phyloP scores from a whole-genome alignment of 108 stramenopile species.

The Cyclotella choctawhatcheeana region DNA sequence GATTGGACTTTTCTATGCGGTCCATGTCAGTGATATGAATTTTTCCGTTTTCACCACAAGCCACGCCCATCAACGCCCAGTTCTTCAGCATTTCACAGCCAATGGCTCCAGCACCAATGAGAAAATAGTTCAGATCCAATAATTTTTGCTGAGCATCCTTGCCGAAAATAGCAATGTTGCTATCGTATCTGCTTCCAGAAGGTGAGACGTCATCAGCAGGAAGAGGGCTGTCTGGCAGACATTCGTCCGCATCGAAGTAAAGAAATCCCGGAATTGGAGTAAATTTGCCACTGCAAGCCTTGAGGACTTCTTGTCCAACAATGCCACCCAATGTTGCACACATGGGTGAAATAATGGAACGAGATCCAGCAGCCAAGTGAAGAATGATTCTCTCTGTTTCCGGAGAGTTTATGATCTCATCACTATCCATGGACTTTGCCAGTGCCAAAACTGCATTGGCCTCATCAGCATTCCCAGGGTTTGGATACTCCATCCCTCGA shows the following conservation, averaged over 20 bases:
- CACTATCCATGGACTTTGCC: conserved; percentile 68
- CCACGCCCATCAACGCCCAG: conserved; percentile 99
- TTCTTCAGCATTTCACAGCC: conserved; percentile 99
- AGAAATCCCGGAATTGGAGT: conserved; percentile 96
- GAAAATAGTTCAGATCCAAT: conserved; percentile 83
- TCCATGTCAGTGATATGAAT: conserved; percentile 99
- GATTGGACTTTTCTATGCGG: conserved; percentile 97
- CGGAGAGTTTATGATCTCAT: conserved; percentile 28
- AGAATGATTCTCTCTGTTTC: conserved; percentile 68
- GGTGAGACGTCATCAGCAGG: conserved; percentile 68
- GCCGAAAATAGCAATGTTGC: conserved; percentile 86
- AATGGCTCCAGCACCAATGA: conserved; percentile 99
- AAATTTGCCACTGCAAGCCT: conserved; percentile 99
- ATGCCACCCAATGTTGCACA: conserved; percentile 96
- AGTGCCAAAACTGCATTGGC: conserved; percentile 75
- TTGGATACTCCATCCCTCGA: conserved; percentile 75
- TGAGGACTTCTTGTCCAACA: conserved; percentile 99
- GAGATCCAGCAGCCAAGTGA: conserved; percentile 83
- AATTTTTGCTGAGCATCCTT: conserved; percentile 80
- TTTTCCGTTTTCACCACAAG: conserved; percentile 78
- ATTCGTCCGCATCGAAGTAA: conserved; percentile 97
- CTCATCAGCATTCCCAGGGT: conserved; percentile 78
- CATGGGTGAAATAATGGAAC: conserved; percentile 93
- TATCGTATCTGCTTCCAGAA: conserved; percentile 77
- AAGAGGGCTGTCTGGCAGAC: conserved; percentile 84